Percentiles rank a stretch among this genome's conserved stretches.
Conservation (phyloP, 2,329 filamentous ascomycete species). For the Beauveria rudraprayagi region DNA sequence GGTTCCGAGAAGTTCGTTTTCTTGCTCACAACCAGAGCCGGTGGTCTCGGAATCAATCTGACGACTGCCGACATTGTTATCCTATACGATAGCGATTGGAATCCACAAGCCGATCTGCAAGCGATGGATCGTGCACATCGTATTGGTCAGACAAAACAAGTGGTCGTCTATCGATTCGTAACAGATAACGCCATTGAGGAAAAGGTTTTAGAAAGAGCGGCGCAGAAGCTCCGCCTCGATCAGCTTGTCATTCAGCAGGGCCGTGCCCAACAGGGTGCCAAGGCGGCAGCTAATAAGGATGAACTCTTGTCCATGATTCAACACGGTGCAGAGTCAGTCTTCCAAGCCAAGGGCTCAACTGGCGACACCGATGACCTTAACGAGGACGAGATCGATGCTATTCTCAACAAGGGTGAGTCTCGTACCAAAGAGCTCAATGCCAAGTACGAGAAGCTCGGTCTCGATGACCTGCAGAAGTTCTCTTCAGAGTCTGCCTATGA, state of each 20-base stretch:
- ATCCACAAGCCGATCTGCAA: conserved; percentile 94
- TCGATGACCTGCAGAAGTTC: conserved; percentile 96
- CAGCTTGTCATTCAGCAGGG: conserved; percentile 98
- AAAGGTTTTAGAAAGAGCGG: conserved; percentile 92
- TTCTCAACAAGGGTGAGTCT: conserved; percentile 78
- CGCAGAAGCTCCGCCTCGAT: conserved; percentile 91
- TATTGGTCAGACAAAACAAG: conserved; percentile 97
- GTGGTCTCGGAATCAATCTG: conserved; percentile 93
- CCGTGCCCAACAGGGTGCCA: conserved; percentile 80
- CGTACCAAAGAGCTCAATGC: conserved; percentile 84
- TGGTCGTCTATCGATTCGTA: conserved; percentile 91
- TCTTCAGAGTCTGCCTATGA: conserved; percentile 96
- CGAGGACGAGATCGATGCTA: conserved; percentile 85
- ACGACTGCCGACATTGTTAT: conserved; percentile 93
- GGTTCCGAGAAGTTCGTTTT: conserved; percentile 96
- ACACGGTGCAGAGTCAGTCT: conserved; percentile 93
- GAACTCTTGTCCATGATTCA: conserved; percentile 97
- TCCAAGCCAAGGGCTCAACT: conserved; percentile 63
- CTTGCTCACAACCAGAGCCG: conserved; percentile 87
- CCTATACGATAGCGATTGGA: conserved; percentile 97
- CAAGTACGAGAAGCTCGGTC: conserved; percentile 92
- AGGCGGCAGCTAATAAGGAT: conserved; percentile 90
- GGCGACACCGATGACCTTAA: conserved; percentile 56
- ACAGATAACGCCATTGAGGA: conserved; percentile 98
- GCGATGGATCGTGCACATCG: conserved; percentile 98